Conservation (phyloP, 768 basidiomycete species). For the Artomyces pyxidatus region DNA sequence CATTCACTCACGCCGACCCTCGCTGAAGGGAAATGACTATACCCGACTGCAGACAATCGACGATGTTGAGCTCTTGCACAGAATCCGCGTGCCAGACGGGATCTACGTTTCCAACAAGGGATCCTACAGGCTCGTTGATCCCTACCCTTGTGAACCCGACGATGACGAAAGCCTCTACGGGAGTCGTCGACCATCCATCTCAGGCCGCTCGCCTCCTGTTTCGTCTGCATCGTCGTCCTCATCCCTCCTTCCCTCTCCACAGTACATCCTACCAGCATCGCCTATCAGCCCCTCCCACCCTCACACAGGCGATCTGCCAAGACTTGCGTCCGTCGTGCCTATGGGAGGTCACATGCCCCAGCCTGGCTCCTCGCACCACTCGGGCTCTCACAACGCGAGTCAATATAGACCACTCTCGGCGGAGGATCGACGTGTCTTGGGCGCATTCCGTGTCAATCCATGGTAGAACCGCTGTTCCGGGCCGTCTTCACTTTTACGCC, state of each 20-base stretch:
- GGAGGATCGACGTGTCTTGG: constrained; percentile 27
- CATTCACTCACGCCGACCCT: constrained; percentile 2
- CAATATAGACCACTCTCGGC: constrained; percentile 25
- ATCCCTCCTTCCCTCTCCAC: constrained; percentile 4
- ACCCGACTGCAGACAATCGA: constrained; percentile 63
- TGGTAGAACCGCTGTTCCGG: constrained; percentile 9
- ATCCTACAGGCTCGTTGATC: constrained; percentile 21
- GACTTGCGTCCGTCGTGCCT: constrained; percentile 14
- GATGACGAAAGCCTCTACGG: constrained; percentile 18
- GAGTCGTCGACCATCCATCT: constrained; percentile 7
- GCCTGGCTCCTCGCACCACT: neutral
- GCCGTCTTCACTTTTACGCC: neutral
- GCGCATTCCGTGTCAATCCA: constrained; percentile 27
- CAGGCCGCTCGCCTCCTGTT: constrained; percentile 8
- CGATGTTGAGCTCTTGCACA: constrained; percentile 64
- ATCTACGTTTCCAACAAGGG: constrained; percentile 66
- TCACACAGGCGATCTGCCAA: constrained; percentile 10
- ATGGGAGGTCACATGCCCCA: constrained; percentile 8
- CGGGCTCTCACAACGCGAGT: constrained; percentile 9
- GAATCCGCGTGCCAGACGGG: constrained; percentile 57
- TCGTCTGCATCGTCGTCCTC: constrained; percentile 2
- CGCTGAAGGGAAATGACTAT: constrained; percentile 58
- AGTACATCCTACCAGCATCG: constrained; percentile 2
- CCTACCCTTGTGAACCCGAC: constrained; percentile 21
- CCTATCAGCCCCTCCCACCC: constrained; percentile 5